These are phyloP conservation scores for Nigrospora oryzae DNA, from an alignment of 2,329 filamentous ascomycete species.

Conservation along the genomic window DNA sequence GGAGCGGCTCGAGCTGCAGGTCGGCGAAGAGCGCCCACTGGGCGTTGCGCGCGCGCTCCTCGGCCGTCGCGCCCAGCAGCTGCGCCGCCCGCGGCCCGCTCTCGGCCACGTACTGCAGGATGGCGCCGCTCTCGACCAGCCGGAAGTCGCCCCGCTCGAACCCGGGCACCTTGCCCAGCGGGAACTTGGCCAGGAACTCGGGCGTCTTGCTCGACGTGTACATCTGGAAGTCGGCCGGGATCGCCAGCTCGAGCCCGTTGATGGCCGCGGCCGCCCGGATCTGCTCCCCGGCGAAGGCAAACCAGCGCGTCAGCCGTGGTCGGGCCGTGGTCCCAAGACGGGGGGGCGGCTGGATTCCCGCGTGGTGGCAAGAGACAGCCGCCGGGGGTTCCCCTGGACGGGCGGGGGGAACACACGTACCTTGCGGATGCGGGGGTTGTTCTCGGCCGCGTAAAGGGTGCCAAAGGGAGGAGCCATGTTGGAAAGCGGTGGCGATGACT, in stretches of 20 bases:
- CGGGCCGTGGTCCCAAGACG: too few species aligned
- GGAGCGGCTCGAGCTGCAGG: not conserved
- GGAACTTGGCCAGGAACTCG: conserved; percentile 27
- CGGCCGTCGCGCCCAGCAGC: conserved; percentile 18
- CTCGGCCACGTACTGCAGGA: conserved; percentile 25
- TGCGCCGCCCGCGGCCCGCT: conserved; percentile 21
- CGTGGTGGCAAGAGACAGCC: too few species aligned
- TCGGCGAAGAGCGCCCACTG: conserved; percentile 24
- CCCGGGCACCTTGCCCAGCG: conserved; percentile 27
- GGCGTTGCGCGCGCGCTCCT: conserved; percentile 21
- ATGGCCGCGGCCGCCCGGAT: conserved; percentile 1
- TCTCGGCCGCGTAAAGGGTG: too few species aligned
- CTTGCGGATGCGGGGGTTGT: too few species aligned
- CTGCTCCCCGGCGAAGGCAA: not conserved
- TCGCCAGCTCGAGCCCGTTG: conserved; percentile 4
- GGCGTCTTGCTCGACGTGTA: conserved; percentile 21
- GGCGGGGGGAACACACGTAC: too few species aligned
- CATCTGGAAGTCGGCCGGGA: conserved; percentile 17
- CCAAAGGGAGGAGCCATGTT: too few species aligned
- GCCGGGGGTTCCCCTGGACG: too few species aligned
- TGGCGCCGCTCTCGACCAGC: conserved; percentile 25
- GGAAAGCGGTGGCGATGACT: too few species aligned
- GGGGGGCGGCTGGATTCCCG: too few species aligned
- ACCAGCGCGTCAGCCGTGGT: too few species aligned
- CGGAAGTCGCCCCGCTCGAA: conserved; percentile 23